Evolutionary conservation across 1,139 yeast species (phyloP), one percentile per base, ranked within the genome.

Genomic region (Saccharomyces hybrid): DNA sequence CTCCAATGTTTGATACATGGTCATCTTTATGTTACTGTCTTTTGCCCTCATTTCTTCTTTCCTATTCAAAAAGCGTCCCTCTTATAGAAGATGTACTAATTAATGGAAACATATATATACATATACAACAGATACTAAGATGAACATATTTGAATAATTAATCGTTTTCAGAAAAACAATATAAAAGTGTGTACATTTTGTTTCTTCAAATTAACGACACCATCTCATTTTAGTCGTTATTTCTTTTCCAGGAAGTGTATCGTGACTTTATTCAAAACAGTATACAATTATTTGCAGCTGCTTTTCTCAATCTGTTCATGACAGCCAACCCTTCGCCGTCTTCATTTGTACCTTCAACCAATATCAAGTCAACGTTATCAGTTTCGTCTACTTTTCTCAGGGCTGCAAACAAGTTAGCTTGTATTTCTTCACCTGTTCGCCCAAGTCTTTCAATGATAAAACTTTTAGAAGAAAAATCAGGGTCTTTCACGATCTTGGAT

Each of bases 281-380:
- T 29, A 62, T 51, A 46, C 76, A 64, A 16, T 74, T 78, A 53
- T 78, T 81, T 3, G 79, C 73, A 0, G 99, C 96, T 2, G 99
- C 99, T 69, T 93, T 93, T 52, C 79, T 76, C 46, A 93, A 75
- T 61, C 99, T 74, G 68, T 93, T 93, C 97, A 93, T 91, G 48
- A 93, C 85, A 0, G 99, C 99, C 54, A 91, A 75, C 0, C 99
- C 99, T 65, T 90, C 95, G 54, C 85, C 77, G 0, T 75, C 69
- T 60, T 84, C 88, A 27, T 76, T 79, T 3, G 88, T 78, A 0
- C 93, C 93, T 65, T 88, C 76, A 0, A 88, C 88, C 49, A 90
- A 73, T 6, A 90, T 87, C 47, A 80, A 58, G 58, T 83, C 87
- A 2, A 81, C 87, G 0, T 75, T 76, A 19, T 70, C 70, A 38